Evolutionary conservation across 257 asterid species (phyloP).

Genomic region (Rhazya stricta): DNA sequence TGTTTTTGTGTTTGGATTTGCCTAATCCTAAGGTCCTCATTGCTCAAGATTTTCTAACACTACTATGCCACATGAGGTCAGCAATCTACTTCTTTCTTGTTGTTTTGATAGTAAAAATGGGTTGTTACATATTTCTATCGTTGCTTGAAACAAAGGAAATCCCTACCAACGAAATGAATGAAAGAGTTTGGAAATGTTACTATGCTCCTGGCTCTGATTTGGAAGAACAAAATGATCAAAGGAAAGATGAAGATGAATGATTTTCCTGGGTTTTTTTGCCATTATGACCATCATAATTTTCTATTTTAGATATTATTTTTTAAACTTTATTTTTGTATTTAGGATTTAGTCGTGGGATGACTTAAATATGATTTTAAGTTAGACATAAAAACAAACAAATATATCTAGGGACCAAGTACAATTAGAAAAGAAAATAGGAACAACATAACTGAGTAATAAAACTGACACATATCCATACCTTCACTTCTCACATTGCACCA

Average conservation of each 20-base stretch:
- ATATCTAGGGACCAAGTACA: too few species aligned
- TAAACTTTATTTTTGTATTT: too few species aligned
- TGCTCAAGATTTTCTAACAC: slow-evolving; percentile 50
- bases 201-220: neutral
- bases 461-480: too few species aligned
- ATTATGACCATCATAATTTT: too few species aligned
- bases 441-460: too few species aligned
- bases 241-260: neutral
- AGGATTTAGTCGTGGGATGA: too few species aligned
- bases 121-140: slow-evolving; percentile 20
- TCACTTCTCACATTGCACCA: too few species aligned
- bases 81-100: slow-evolving; percentile 48
- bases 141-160: slow-evolving; percentile 54
- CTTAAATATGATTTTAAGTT: too few species aligned
- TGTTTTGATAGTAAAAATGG: slow-evolving; percentile 36
- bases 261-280: too few species aligned
- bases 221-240: neutral
- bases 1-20: slow-evolving; percentile 37
- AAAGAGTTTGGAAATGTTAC: slow-evolving; percentile 35
- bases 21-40: slow-evolving; percentile 65
- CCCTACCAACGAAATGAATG: slow-evolving; percentile 47
- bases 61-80: slow-evolving; percentile 41
- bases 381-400: too few species aligned
- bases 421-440: too few species aligned
- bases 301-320: too few species aligned